Percentiles rank a stretch among this genome's conserved stretches.
Conservation (phyloP, 2,329 filamentous ascomycete genomes). For the Talaromyces sp. region DNA sequence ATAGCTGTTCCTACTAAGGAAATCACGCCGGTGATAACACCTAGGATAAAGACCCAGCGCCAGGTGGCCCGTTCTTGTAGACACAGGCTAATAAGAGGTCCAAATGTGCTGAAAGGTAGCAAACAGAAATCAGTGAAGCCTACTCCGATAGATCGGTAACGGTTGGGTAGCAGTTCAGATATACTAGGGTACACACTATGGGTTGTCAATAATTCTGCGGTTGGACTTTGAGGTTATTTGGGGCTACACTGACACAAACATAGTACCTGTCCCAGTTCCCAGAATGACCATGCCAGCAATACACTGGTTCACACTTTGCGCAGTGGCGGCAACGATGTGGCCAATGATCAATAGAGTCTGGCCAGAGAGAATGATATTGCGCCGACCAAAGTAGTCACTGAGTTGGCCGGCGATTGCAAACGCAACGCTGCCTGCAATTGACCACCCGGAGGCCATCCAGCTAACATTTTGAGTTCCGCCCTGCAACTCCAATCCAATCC, state of each 20-base stretch:
- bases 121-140: slow-evolving; percentile 1
- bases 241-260: background rate
- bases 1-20: background rate
- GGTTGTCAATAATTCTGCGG: background rate
- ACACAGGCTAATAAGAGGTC: background rate
- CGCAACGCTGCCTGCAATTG: slow-evolving; percentile 1
- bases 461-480: background rate
- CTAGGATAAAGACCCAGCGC: slow-evolving; percentile 4
- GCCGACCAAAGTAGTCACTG: slow-evolving; percentile 2
- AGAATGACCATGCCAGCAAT: background rate
- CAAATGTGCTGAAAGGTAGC: background rate
- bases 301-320: background rate
- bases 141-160: background rate
- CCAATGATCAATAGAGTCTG: background rate
- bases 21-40: background rate
- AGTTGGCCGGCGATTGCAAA: slow-evolving; percentile 4
- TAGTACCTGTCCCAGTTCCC: background rate
- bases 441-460: background rate
- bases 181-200: background rate
- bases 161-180: background rate
- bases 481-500: background rate
- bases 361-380: background rate
- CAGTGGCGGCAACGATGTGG: background rate
- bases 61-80: background rate
- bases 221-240: too few relatives aligned